Conservation (phyloP, 345 rosid species). For the Mercurialis annua region DNA sequence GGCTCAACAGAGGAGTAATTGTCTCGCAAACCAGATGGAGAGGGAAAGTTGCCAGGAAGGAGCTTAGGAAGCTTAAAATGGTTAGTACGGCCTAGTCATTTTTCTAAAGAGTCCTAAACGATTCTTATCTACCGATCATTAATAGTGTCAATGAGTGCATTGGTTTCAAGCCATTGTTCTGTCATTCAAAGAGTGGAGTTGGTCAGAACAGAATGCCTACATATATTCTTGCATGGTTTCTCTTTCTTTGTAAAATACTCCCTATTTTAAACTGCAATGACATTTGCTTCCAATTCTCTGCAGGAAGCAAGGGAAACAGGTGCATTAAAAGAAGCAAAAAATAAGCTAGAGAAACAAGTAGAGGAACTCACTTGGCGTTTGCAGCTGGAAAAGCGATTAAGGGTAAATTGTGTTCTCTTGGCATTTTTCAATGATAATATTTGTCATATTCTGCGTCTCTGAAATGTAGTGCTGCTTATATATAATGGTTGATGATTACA, state of each 20-base stretch:
- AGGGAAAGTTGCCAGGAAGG: conserved; percentile 59
- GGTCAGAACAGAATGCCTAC: not conserved
- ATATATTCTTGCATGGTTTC: not conserved
- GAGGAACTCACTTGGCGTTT: conserved; percentile 54
- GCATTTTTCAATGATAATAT: not conserved
- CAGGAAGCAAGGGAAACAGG: conserved; percentile 54
- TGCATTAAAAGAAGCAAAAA: conserved; percentile 47
- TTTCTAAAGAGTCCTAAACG: not conserved
- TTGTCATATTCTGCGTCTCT: not conserved
- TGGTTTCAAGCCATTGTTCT: no score
- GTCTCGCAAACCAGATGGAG: conserved; percentile 77
- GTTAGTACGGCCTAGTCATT: conserved; percentile 31
- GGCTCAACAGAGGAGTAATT: conserved; percentile 57
- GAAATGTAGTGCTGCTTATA: not conserved
- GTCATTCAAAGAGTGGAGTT: conserved; percentile 5
- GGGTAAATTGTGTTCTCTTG: conserved; percentile 27
- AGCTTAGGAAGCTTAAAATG: conserved; percentile 77
- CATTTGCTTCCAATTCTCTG: conserved; percentile 10
- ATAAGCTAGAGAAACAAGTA: conserved; percentile 49
- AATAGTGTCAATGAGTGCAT: not conserved
- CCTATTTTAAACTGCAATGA: not conserved
- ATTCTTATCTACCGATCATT: not conserved
- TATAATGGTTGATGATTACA: not conserved
- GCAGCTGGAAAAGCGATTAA: conserved; percentile 45
- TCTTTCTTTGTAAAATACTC: conserved; percentile 1